These are phyloP conservation scores for Candolleomyces efflorescens DNA, from an alignment of 768 basidiomycete genomes.

Conservation along the genomic window DNA sequence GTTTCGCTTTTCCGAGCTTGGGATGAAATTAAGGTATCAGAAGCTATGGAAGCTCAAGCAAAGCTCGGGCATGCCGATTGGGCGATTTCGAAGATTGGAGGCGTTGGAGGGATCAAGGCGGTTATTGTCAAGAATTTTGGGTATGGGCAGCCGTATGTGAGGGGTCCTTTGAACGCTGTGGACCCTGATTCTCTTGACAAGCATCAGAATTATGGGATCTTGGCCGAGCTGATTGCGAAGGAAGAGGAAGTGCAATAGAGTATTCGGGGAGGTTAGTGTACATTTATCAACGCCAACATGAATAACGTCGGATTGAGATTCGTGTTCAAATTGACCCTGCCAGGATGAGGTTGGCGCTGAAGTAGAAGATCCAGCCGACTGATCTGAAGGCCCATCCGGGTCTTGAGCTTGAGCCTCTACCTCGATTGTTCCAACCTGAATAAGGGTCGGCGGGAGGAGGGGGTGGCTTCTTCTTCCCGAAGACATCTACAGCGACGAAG, in stretches of 20 bases:
- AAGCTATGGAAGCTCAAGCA: conserved; percentile 59
- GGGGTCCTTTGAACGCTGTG: conserved; percentile 46
- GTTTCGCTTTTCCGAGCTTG: conserved; percentile 43
- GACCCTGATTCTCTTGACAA: conserved; percentile 30
- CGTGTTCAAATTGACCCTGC: conserved; percentile 14
- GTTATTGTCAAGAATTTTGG: conserved; percentile 60
- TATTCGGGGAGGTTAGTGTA: conserved; percentile 10
- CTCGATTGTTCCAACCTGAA: background rate
- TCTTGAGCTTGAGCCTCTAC: background rate
- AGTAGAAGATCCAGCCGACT: conserved; percentile 21
- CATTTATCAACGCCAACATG: background rate
- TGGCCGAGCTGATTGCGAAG: conserved; percentile 42
- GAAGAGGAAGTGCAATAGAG: conserved; percentile 33
- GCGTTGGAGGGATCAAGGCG: conserved; percentile 65
- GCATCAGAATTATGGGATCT: conserved; percentile 34
- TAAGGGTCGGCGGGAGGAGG: no score
- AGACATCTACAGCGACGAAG: conserved; percentile 19
- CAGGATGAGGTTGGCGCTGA: conserved; percentile 20
- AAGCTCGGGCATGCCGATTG: conserved; percentile 65
- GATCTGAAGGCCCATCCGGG: conserved; percentile 18
- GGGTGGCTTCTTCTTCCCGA: conserved; percentile 11
- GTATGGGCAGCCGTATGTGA: conserved; percentile 49
- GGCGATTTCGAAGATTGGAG: conserved; percentile 58
- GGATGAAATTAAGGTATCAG: conserved; percentile 47
- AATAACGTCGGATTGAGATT: background rate